Evolutionary conservation across 306 rosid genomes (phyloP), one percentile per base, ranked within the genome.

Genomic region (Dalbergia cultrata): DNA sequence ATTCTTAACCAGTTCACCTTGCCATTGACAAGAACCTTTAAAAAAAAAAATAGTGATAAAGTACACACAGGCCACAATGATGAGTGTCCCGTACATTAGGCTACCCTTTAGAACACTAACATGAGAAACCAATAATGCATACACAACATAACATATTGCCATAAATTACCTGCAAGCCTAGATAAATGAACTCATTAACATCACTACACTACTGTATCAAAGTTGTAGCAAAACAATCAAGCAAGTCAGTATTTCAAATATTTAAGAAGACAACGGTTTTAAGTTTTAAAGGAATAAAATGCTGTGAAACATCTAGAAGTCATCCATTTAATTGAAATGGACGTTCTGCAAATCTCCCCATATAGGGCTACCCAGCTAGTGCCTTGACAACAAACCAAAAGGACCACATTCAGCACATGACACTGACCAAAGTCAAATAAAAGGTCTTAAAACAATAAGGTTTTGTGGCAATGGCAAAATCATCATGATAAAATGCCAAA

Each of bases 21-120:
- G 74, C 72, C 77, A 45, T 26, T 13, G 58, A 47, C 81, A 84
- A 56, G 61, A 84, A 81, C 56, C 69, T 70, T 70, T 7, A 31
- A 19, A 6, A 75, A 39, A 19, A 26, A 26, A 26, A 26, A n/a
- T 26, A 26, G 31, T 1, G 45, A 39, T 56, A 31, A 7, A 34
- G 60, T 8, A 17, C 22, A 3, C 22, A 5, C 5, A 57, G 9
- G 31, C 22, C 37, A 81, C 41, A 14, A 54, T 53, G 59, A 56
- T 69, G 41, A 52, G 33, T 62, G 34, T 60, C 19, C 59, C 17
- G 13, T 76, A 57, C 49, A 31, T 70, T 41, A 39, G 54, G 77
- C 34, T 13, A 9, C 64, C 56, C 31, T 70, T 43, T 18, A 53
- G 33, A 43, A 37, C 3, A 67, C 41, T 19, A 74, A 19, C 64